A percentile compares a stretch with the other conserved stretches of the same genome.
Evolutionary conservation across 139 green algal species (phyloP).

Genomic region (Zygnema cylindricum): DNA sequence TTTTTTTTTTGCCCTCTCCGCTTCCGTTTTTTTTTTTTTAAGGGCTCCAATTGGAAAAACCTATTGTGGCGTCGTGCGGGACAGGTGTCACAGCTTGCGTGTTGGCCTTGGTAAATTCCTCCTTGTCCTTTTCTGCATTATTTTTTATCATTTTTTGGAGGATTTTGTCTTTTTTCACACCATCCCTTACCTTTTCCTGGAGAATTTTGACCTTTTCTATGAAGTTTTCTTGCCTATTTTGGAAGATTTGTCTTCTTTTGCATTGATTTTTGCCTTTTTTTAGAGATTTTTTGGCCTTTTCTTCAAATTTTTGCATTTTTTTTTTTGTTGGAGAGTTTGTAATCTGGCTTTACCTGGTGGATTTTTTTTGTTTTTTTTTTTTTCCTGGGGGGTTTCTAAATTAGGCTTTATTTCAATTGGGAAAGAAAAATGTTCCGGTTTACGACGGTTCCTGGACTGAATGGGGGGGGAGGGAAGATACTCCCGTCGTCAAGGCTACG

Average conservation of each 20-base stretch:
- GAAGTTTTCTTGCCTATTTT: too few relatives aligned
- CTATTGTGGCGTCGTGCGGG: slow-evolving; percentile 81
- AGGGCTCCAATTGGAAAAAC: not conserved
- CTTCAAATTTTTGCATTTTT: not conserved
- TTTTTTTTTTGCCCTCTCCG: not conserved
- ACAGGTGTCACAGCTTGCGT: slow-evolving; percentile 91
- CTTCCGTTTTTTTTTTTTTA: not conserved
- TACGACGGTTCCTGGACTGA: slow-evolving; percentile 98
- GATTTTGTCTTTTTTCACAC: too few relatives aligned
- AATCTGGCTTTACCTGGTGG: too few relatives aligned
- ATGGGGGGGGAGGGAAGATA: slow-evolving; percentile 71
- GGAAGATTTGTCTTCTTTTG: too few relatives aligned
- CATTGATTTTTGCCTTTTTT: too few relatives aligned
- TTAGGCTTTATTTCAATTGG: slow-evolving; percentile 65
- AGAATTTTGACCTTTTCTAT: too few relatives aligned
- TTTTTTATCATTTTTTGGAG: slow-evolving; percentile 39
- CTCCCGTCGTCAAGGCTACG: slow-evolving; percentile 6
- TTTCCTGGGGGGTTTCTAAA: not conserved
- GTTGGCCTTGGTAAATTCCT: slow-evolving; percentile 73
- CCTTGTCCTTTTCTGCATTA: not conserved
- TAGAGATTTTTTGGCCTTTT: too few relatives aligned
- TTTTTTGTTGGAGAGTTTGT: too few relatives aligned
- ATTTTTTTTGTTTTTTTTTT: too few relatives aligned
- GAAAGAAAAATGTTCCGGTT: slow-evolving; percentile 70
- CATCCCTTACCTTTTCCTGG: too few relatives aligned